Evolutionary conservation across 371 early-diverging fungal genomes (phyloP).

Genomic region (Circinella umbellata): DNA sequence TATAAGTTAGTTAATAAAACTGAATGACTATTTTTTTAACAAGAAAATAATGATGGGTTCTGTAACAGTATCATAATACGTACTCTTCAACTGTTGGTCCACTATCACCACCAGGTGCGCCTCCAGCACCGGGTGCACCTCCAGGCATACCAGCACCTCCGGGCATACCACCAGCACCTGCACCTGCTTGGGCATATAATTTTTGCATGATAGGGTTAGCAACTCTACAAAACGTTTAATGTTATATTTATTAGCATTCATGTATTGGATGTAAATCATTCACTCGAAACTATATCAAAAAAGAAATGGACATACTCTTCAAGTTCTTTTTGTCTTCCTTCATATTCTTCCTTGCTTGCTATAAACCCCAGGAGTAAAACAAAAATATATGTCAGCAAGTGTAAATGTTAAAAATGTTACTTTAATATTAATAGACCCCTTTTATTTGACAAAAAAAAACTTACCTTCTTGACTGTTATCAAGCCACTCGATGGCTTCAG

Average conservation of each 20-base stretch:
- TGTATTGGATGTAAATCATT: too few relatives aligned
- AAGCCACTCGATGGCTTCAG: conserved; percentile 89
- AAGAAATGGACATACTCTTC: conserved; percentile 62
- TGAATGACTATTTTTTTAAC: too few relatives aligned
- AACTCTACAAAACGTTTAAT: background rate
- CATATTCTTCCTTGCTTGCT: conserved; percentile 94
- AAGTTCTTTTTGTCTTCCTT: conserved; percentile 91
- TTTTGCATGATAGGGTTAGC: conserved; percentile 97
- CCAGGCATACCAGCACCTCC: conserved; percentile 59
- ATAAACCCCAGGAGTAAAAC: too few relatives aligned
- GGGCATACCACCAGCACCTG: conserved; percentile 54
- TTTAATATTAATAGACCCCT: too few relatives aligned
- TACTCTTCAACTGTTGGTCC: conserved; percentile 85
- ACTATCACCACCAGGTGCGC: conserved; percentile 40
- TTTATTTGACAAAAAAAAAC: too few relatives aligned
- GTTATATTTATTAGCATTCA: too few relatives aligned
- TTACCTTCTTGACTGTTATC: conserved; percentile 77
- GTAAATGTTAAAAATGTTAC: too few relatives aligned
- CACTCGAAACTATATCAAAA: too few relatives aligned
- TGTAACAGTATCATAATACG: too few relatives aligned
- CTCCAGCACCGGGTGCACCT: conserved; percentile 74
- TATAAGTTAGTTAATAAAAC: too few relatives aligned
- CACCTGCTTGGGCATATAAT: conserved; percentile 69
- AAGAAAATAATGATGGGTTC: too few relatives aligned
- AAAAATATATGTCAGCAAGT: too few relatives aligned